Percentiles rank a stretch among this genome's conserved stretches.
Conservation (phyloP, 2,329 filamentous ascomycete species). For the Aureobasidium mangrovei region DNA sequence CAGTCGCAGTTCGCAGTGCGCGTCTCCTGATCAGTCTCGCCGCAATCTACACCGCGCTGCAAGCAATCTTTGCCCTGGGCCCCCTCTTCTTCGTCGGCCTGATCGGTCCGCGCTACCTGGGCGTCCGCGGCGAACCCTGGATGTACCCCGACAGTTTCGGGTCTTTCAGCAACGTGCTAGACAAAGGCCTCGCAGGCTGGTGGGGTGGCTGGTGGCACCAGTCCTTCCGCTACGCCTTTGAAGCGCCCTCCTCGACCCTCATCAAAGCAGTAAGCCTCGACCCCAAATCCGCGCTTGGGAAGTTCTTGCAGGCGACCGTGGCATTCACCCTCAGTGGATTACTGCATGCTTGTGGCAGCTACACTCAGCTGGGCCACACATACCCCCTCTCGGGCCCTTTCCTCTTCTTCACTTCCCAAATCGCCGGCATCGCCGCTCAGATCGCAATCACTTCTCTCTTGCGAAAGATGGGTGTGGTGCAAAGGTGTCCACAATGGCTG, state of each 20-base stretch:
- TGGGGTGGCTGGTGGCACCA: constrained; percentile 93
- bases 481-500: constrained; percentile 37
- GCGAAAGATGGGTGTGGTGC: constrained; percentile 25
- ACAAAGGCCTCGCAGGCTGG: constrained; percentile 66
- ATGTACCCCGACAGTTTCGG: constrained; percentile 54
- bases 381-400: constrained; percentile 45
- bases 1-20: constrained; percentile 42
- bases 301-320: constrained; percentile 34
- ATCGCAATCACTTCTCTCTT: constrained; percentile 31
- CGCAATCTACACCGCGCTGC: constrained; percentile 52
- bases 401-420: constrained; percentile 65
- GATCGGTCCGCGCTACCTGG: constrained; percentile 50
- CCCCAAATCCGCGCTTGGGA: constrained; percentile 28
- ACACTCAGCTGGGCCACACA: constrained; percentile 55
- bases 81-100: constrained; percentile 53
- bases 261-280: constrained; percentile 25
- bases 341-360: constrained; percentile 63
- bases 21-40: constrained; percentile 49
- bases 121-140: constrained; percentile 52
- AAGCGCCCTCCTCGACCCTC: constrained; percentile 48
- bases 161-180: constrained; percentile 44
- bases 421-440: constrained; percentile 57
- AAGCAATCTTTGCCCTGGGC: constrained; percentile 50
- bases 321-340: constrained; percentile 60
- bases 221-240: constrained; percentile 67